Evolutionary conservation across 176 grass and related monocot genomes (phyloP), one percentile per base, ranked within the genome.

Genomic region (Aegilops bicornis): DNA sequence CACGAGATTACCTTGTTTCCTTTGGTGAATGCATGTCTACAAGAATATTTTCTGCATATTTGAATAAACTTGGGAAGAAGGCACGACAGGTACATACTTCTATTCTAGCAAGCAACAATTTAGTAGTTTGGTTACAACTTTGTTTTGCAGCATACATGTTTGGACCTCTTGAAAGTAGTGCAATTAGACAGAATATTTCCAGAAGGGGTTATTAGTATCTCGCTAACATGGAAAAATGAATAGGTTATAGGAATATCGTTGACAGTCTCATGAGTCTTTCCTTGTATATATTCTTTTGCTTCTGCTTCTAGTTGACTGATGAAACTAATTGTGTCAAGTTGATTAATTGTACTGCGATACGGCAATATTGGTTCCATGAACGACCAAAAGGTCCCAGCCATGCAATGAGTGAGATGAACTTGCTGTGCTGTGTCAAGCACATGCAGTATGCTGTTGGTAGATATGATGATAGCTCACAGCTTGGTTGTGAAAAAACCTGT

Each of bases 21-120:
- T 98, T 98, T 78, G 95, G 95, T 82, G 95, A 98, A 90, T 92
- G 93, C 85, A 95, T 98, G 95, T 98, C 95, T 62, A 95, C 95
- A 62, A 90, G 95, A 88, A 93, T 98, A 86, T 98, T 98, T 95
- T 83, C 95, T 83, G 87, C 95, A 66, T 93, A 95, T 90, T 62
- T 98, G 63, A 93, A 93, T 86, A 93, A 90, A 76, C 89, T 92
- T 83, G 93, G 95, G 79, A 86, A 84, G 65, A 95, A 88, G 84
- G 91, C 95, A 65, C 91, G 86, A 0, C 95, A 98, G 95, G 95
- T 98, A 81, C 24, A 60, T 77, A 77, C 77, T 30, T 85, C 22
- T 68, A 52, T 29, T 85, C 29, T 68, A 74, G 19, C 27, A 73
- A 74, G 27, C 24, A 24, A 69, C 23, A 69, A 16, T 22, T 3